Base-by-base conservation (phyloP, 768 basidiomycete genomes). In the Pholiota microspora region DNA sequence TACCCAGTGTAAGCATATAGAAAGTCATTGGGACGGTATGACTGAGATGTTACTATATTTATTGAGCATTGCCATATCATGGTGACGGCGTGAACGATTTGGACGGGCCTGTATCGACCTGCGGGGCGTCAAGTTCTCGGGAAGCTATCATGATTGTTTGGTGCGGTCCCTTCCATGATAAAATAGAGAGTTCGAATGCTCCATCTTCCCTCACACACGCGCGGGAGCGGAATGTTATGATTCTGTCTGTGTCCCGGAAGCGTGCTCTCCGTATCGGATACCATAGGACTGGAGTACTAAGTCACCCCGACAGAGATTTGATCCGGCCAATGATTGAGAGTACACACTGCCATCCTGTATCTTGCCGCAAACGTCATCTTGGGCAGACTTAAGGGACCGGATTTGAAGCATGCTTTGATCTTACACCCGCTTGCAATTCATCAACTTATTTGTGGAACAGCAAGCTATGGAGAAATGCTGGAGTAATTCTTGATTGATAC, bases 81-180 rank as follows among this genome's bases (percentile, higher is more conserved):
- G 21, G 23, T 34, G 32, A 34, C n/a, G 31, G 40, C 40, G 50
- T 51, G 50, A n/a, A 28, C 24, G 31, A 44, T 36, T 51, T 51
- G 28, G 40, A 51, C 42, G 40, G 28, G 40, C 38, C n/a, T 31
- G 15, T 27, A 42, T 40, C 23, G 34, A 27, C 8, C 29, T 8
- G 31, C 50, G 36, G 24, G 49, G 32, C 27, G 25, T 7, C 40
- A n/a, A n/a, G n/a, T 36, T 16, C 21, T n/a, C 24, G 38, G 2
- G 51, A 29, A 42, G 38, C 4, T 28, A 42, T 42, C 40, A 40
- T 44, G 15, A 42, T 42, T 42, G 29, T 42, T 9, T 42, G 40
- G 40, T 16, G 40, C 23, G 40, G 9, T 9, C 2, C 12, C 23
- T 42, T 18, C 9, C 18, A 42, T 21, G 40, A 42, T 42, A 23